Evolutionary conservation across 306 rosid species (phyloP), one percentile per base, ranked within the genome.

Genomic region (Rosa rugosa): DNA sequence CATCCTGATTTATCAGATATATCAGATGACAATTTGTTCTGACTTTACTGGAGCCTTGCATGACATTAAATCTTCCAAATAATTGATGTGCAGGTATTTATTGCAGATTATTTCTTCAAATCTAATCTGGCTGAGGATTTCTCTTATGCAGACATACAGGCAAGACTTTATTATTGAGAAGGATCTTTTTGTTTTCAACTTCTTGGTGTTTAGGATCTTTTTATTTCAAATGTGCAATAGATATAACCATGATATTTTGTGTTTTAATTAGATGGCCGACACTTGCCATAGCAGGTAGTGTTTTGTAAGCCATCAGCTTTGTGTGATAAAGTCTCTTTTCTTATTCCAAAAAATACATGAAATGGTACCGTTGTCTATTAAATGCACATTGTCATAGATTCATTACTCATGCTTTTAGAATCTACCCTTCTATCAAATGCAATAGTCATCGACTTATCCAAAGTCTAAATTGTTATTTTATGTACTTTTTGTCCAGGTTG

Each of bases 41-140:
- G 74, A 79, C 42, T 25, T 51, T 31, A 31, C 22, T 36, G 20
- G 64, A 53, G n/a, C 17, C 44, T 34, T 38, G 22, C 79, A 63
- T 47, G 42, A 31, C 14, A 77, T 44, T 46, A 64, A 47, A 73
- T 80, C 64, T 72, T 65, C 31, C 76, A 57, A 69, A 49, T 84
- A 78, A 80, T 69, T 79, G 62, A 36, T 64, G 23, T 87, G 86
- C 80, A 95, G 99, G 97, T 91, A 53, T 95, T 88, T 76, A 83
- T 95, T 62, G 73, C 85, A 2, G 99, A 95, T 85, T 95, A 95
- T 63, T 92, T 95, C 80, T 92, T 95, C 96, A 91, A 87, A 75
- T 81, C 99, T 75, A 80, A 84, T 82, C 90, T 92, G 27, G 88
- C 88, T 9, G 92, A 91, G 85, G 92, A 92, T 75, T 91, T 86